These are phyloP conservation scores for Ilyonectria mors-panacis DNA, from an alignment of 2,329 filamentous ascomycete species.

Conservation along the genomic window DNA sequence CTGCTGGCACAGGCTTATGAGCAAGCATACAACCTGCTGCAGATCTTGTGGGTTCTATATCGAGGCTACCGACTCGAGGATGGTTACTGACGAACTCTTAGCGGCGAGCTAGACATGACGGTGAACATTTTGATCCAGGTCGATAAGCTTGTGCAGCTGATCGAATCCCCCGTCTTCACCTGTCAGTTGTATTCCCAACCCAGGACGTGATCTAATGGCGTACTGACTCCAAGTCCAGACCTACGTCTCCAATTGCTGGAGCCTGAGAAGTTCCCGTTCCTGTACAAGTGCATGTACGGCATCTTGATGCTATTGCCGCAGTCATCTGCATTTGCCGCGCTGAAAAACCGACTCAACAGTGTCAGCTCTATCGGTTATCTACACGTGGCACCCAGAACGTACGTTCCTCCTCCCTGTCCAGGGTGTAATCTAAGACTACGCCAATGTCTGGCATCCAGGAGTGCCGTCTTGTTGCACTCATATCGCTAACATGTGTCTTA, in stretches of 20 bases:
- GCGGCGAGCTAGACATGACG: constrained; percentile 97
- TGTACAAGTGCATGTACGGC: constrained; percentile 98
- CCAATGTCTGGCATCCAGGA: neutral
- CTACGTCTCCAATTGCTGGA: constrained; percentile 94
- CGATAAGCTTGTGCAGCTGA: constrained; percentile 95
- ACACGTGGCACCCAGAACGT: constrained; percentile 85
- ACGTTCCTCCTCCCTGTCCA: constrained; percentile 46
- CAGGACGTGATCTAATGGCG: neutral
- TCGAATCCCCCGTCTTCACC: constrained; percentile 98
- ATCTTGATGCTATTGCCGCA: constrained; percentile 98
- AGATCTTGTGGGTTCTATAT: constrained; percentile 81
- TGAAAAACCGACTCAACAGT: constrained; percentile 97
- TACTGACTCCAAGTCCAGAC: constrained; percentile 67
- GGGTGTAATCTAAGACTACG: neutral
- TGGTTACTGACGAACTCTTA: constrained; percentile 54
- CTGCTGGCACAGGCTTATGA: constrained; percentile 97
- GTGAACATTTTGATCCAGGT: constrained; percentile 99
- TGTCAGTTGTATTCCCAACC: constrained; percentile 71
- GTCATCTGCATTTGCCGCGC: constrained; percentile 94
- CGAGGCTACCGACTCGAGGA: neutral
- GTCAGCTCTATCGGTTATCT: constrained; percentile 97
- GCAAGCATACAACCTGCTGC: constrained; percentile 94
- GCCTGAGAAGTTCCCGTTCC: constrained; percentile 92
- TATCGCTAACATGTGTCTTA: constrained; percentile 35
- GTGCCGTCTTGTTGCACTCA: neutral